A percentile compares a stretch with the other conserved stretches of the same genome.
Conservation (phyloP, 805 yeast species). For the Ogataea nitratoaversa region DNA sequence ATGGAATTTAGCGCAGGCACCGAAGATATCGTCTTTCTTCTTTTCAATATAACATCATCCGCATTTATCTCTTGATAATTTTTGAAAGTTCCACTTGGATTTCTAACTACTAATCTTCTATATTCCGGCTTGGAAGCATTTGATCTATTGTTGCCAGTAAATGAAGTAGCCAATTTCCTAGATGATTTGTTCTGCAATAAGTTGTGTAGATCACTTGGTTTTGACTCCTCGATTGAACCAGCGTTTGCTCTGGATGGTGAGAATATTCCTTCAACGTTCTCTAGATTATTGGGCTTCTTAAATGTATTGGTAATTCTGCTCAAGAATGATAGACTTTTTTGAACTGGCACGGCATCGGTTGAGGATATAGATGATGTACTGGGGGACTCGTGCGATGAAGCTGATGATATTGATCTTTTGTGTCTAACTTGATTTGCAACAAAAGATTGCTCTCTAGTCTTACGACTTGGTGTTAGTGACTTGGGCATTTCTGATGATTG, state of each 20-base stretch:
- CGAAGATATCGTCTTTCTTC: constrained; percentile 3
- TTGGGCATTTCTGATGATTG: constrained; percentile 27
- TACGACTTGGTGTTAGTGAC: constrained; percentile 21
- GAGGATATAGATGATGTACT: constrained; percentile 2
- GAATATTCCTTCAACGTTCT: constrained; percentile 29
- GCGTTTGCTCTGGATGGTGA: constrained; percentile 14
- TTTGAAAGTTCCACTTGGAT: constrained; percentile 22
- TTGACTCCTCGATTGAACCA: constrained; percentile 1
- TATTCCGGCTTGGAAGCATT: constrained; percentile 20
- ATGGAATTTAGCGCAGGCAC: constrained; percentile 1
- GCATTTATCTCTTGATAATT: constrained; percentile 29
- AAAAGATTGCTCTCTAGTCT: constrained; percentile 5
- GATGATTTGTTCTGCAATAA: neutral
- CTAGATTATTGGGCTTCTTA: constrained; percentile 17
- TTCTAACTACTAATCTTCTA: constrained; percentile 23
- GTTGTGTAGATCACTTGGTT: neutral
- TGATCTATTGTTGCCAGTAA: constrained; percentile 2
- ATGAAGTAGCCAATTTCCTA: constrained; percentile 6
- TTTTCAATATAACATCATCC: constrained; percentile 23
- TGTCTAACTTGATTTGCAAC: constrained; percentile 13
- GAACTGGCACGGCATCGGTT: neutral
- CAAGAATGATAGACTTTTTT: constrained; percentile 12
- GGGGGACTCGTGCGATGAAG: constrained; percentile 9
- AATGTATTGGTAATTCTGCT: constrained; percentile 19
- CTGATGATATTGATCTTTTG: constrained; percentile 20